These are phyloP conservation scores for Ceratocystis smalleyi DNA, from an alignment of 2,329 filamentous ascomycete species.

Conservation along the genomic window DNA sequence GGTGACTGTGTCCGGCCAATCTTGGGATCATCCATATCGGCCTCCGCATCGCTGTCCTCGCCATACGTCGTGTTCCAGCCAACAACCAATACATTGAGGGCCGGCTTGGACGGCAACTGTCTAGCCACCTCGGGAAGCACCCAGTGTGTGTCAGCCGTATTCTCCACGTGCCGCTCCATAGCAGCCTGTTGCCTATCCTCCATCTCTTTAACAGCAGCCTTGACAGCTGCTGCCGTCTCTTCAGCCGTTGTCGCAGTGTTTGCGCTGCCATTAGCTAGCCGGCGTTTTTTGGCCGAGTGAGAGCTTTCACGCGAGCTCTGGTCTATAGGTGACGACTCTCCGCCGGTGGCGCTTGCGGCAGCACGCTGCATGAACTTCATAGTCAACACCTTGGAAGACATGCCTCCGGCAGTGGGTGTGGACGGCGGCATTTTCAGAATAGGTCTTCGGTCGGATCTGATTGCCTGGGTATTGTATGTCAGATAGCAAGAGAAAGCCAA, in stretches of 20 bases:
- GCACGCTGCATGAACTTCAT: slow-evolving; percentile 98
- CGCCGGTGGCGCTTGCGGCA: slow-evolving; percentile 33
- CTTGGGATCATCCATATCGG: slow-evolving; percentile 23
- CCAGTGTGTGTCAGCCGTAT: slow-evolving; percentile 59
- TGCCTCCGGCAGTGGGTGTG: slow-evolving; percentile 40
- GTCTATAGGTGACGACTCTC: slow-evolving; percentile 26
- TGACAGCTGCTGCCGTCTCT: slow-evolving; percentile 34
- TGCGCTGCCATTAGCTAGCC: slow-evolving; percentile 27
- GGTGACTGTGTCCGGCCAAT: slow-evolving; percentile 26
- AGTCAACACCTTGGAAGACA: slow-evolving; percentile 76
- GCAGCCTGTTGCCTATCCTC: slow-evolving; percentile 48
- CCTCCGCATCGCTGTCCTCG: slow-evolving; percentile 20
- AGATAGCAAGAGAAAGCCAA: background rate
- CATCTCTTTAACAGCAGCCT: slow-evolving; percentile 49
- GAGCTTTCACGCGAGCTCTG: slow-evolving; percentile 28
- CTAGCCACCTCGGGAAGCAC: slow-evolving; percentile 40
- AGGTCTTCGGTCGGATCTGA: background rate
- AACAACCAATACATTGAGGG: slow-evolving; percentile 44
- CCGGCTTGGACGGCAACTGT: slow-evolving; percentile 25
- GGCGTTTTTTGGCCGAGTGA: slow-evolving; percentile 48
- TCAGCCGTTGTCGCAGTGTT: slow-evolving; percentile 20
- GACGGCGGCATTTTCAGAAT: slow-evolving; percentile 30
- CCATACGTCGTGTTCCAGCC: slow-evolving; percentile 37
- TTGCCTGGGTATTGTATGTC: background rate
- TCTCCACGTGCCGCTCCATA: slow-evolving; percentile 44